A percentile compares a stretch with the other conserved stretches of the same genome.
Conservation (phyloP, 331 rosid species). For the Acacia concinna region DNA sequence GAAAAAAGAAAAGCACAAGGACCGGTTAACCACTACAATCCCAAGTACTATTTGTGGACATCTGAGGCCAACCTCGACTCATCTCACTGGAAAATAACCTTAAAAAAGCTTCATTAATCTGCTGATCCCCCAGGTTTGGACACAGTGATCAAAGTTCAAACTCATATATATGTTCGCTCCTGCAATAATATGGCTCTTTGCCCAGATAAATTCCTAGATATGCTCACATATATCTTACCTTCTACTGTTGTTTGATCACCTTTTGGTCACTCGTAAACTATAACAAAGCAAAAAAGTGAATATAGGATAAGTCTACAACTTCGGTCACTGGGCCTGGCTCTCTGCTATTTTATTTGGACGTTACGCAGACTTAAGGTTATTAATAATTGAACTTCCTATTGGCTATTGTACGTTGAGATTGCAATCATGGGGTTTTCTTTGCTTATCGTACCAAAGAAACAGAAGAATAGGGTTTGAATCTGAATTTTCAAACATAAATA, state of each 20-base stretch:
- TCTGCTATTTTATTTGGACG: neutral
- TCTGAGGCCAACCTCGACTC: conserved; percentile 48
- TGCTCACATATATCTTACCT: neutral
- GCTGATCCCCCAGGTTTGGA: conserved; percentile 34
- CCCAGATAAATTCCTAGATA: neutral
- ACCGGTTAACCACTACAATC: conserved; percentile 45
- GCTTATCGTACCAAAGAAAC: neutral
- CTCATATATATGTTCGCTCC: neutral
- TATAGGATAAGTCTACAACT: neutral
- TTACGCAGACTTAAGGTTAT: neutral
- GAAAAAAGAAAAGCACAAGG: conserved; percentile 51
- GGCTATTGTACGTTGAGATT: neutral
- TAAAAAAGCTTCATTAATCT: conserved; percentile 19
- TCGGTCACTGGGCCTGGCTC: neutral
- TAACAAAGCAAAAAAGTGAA: neutral
- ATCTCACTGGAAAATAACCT: conserved; percentile 48
- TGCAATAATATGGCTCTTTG: conserved; percentile 4
- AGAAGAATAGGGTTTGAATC: neutral
- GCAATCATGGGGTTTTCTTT: neutral
- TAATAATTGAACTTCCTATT: neutral
- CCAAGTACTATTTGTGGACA: conserved; percentile 37
- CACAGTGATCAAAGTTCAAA: conserved; percentile 23
- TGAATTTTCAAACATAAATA: neutral
- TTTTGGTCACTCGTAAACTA: neutral
- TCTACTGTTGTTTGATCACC: neutral